Evolutionary conservation across 2,329 filamentous ascomycete species (phyloP), one percentile per base, ranked within the genome.

Genomic region (Tolypocladium sp.): DNA sequence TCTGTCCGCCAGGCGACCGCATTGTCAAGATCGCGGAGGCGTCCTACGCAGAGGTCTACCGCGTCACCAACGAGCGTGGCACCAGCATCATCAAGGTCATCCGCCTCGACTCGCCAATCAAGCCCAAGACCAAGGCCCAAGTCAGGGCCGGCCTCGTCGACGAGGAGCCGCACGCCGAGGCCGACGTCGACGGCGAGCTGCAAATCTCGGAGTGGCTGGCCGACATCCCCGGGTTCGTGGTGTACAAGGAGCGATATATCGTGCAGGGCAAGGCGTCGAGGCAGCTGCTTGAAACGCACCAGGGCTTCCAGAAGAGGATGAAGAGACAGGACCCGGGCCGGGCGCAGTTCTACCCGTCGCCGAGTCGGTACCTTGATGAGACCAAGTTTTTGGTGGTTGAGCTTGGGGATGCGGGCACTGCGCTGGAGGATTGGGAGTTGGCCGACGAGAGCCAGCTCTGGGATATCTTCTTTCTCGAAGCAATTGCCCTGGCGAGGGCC

Each of bases 21-120:
- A 83, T 87, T 55, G 76, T 78, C 51, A 88, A 88, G 70, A 87
- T 88, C 56, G 84, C 85, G 12, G 85, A 88, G 67, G 84, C 85
- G 6, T 87, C 85, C 2, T 88, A 82, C 64, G 84, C 85, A 7
- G 85, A 88, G 67, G 83, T 88, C 12, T 88, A 87, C 64, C 82
- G 83, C 12, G 77, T 87, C 63, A 81, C 76, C 54, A 87, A 85
- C 66, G 74, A 77, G 52, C 75, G 78, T 20, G 84, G 83, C 10
- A 84, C 81, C 33, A 86, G 83, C 68, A 86, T 88, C 65, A 83
- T 88, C 71, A 88, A 88, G 64, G 80, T 83, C 25, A 84, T 87
- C 60, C 79, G 84, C 2, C 76, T 88, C 12, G 70, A 79, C 13
- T 85, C 82, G 0, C 81, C 82, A 4, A 82, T 86, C 60, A 82